These are phyloP conservation scores for Penicillium pancosmium DNA, from an alignment of 495 filamentous ascomycete genomes.

Conservation along the genomic window DNA sequence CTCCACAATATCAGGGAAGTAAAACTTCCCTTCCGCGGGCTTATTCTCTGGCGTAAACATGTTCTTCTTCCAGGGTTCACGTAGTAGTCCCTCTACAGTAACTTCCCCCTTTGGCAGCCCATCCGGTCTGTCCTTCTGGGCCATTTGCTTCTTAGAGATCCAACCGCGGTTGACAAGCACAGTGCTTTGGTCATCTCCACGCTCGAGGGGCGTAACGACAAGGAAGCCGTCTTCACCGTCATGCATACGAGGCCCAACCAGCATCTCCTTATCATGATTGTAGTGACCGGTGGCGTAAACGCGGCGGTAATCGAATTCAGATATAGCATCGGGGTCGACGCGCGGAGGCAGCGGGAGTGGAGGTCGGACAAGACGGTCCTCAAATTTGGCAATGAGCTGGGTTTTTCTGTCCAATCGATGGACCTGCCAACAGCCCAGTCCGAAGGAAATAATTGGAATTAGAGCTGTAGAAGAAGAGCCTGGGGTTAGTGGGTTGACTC, in stretches of 20 bases:
- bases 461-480: conserved; percentile 56
- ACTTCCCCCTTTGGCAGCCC: conserved; percentile 69
- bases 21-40: conserved; percentile 81
- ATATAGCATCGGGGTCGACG: conserved; percentile 76
- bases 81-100: conserved; percentile 77
- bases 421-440: conserved; percentile 94
- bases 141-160: conserved; percentile 71
- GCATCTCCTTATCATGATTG: conserved; percentile 91
- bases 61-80: conserved; percentile 95
- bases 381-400: conserved; percentile 81
- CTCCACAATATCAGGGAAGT: conserved; percentile 90
- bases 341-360: conserved; percentile 84
- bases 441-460: conserved; percentile 89
- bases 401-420: conserved; percentile 92
- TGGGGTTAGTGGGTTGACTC: no score
- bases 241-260: conserved; percentile 84
- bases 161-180: conserved; percentile 88
- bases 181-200: conserved; percentile 61
- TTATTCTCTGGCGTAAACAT: conserved; percentile 92
- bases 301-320: conserved; percentile 90
- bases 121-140: conserved; percentile 60
- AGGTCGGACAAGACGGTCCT: conserved; percentile 83
- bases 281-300: conserved; percentile 75
- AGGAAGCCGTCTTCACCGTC: conserved; percentile 89
- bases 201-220: conserved; percentile 88